Conservation (phyloP, 108 stramenopile species). For the Nitzschia sp. region DNA sequence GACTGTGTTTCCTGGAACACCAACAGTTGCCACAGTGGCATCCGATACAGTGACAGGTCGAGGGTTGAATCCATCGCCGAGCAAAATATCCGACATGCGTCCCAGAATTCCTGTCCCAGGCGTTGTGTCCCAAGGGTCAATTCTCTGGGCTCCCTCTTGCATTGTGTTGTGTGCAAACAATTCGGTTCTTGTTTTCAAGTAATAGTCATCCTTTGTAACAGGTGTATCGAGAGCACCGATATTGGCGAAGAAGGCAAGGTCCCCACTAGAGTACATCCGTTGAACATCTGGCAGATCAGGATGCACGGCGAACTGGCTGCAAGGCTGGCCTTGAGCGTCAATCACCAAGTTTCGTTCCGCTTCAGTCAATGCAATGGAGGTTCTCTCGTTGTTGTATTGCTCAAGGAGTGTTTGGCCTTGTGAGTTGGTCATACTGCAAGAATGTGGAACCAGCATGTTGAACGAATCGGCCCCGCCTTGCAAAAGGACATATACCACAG, state of each 20-base stretch:
- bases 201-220: slow-evolving; percentile 46
- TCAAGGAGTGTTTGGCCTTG: not conserved
- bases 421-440: not conserved
- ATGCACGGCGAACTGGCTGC: slow-evolving; percentile 61
- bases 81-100: slow-evolving; percentile 32
- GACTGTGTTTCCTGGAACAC: slow-evolving; percentile 1
- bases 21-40: slow-evolving; percentile 5
- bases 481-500: slow-evolving; percentile 53
- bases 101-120: slow-evolving; percentile 40
- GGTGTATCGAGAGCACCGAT: slow-evolving; percentile 57
- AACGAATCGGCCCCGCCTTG: slow-evolving; percentile 53
- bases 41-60: slow-evolving; percentile 1
- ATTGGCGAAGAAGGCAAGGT: slow-evolving; percentile 66
- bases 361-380: slow-evolving; percentile 9
- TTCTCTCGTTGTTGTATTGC: slow-evolving; percentile 28
- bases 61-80: slow-evolving; percentile 15
- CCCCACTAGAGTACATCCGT: slow-evolving; percentile 54
- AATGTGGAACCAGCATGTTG: slow-evolving; percentile 55
- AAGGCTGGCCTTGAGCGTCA: slow-evolving; percentile 43
- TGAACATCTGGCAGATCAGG: slow-evolving; percentile 33
- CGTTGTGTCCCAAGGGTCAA: slow-evolving; percentile 19
- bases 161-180: slow-evolving; percentile 44
- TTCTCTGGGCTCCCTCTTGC: slow-evolving; percentile 31
- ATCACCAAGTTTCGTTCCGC: slow-evolving; percentile 18
- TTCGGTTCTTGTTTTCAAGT: slow-evolving; percentile 35